Evolutionary conservation across 2,329 filamentous ascomycete genomes (phyloP), one percentile per base, ranked within the genome.

Genomic region (Diaporthe sp.): DNA sequence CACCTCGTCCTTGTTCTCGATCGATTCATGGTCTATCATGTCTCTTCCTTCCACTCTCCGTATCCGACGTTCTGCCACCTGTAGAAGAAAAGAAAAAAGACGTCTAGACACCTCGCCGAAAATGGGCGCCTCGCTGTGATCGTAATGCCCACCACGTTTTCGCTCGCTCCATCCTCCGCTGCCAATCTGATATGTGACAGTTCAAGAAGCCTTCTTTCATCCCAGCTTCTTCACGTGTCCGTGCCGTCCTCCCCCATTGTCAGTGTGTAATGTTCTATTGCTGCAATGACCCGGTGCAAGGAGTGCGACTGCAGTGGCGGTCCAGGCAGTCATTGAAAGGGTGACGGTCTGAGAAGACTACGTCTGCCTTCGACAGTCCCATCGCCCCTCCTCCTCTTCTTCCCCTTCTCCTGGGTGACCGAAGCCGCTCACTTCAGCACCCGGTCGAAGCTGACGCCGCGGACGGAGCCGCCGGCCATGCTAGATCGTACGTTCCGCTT

Each of bases 401-500:
- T 34, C 25, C 19, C 42, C 22, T 31, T 34, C 51, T 25, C 9
- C 25, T 19, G 12, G 19, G 10, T 28, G 3, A 22, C 62, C 22
- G 8, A 2, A 57, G 37, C 69, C 44, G 9, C 70, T 73, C 87
- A 94, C 85, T 92, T 93, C 81, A 95, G 83, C 55, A 98, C 96
- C 71, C 92, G 89, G 78, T 98, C 95, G 81, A 95, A 99, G 9
- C 85, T 84, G 79, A 92, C 88, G 3, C 92, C 93, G 84, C 92
- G 92, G 55, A 98, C 92, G 0, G 86, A 86, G 9, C 95, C 95
- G 71, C 97, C 97, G 4, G 87, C 88, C 94, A 99, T 98, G 9
- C 95, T 90, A 31, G 89, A 89, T 81, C 94, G 91, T 53, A 98
- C 97, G 82, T 98, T 98, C 77, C 95, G 89, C 89, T 96, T 97